Evolutionary conservation across 2,329 filamentous ascomycete species (phyloP).

Genomic region (Hymenoscyphus occultus): DNA sequence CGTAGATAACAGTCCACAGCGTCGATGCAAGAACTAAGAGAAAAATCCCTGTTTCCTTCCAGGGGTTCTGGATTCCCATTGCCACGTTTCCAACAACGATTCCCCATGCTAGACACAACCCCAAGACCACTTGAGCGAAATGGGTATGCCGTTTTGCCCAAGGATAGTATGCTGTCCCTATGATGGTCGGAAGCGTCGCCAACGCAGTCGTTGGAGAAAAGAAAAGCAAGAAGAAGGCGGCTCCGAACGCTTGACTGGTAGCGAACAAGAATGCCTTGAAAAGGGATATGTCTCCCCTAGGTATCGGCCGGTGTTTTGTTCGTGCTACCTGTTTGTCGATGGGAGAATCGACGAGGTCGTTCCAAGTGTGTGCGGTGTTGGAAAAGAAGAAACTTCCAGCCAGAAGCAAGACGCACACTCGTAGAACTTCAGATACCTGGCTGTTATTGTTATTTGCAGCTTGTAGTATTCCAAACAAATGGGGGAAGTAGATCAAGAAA

Average conservation of each 20-base stretch:
- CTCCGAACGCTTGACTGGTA: neutral
- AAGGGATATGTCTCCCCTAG: neutral
- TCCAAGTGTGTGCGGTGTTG: conserved; percentile 4
- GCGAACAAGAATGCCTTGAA: neutral
- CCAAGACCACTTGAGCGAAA: neutral
- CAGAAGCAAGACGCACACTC: too few relatives aligned
- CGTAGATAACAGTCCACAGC: conserved; percentile 5
- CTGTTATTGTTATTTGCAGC: too few relatives aligned
- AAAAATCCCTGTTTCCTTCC: neutral
- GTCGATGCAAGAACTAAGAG: neutral
- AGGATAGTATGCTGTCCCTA: conserved; percentile 6
- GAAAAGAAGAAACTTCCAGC: too few relatives aligned
- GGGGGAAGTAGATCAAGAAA: too few relatives aligned
- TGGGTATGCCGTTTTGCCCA: neutral
- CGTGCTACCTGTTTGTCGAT: neutral
- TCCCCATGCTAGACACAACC: neutral
- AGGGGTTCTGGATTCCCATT: neutral
- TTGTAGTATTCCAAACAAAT: too few relatives aligned
- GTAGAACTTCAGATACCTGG: too few relatives aligned
- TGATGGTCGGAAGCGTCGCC: neutral
- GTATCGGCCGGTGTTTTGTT: neutral
- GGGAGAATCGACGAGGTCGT: conserved; percentile 3
- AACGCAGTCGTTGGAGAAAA: neutral
- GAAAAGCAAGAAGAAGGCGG: neutral
- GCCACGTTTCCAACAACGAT: neutral